phyloP scores from a whole-genome alignment of 1,139 yeast species.

The Debaryomycetaceae sp. region DNA sequence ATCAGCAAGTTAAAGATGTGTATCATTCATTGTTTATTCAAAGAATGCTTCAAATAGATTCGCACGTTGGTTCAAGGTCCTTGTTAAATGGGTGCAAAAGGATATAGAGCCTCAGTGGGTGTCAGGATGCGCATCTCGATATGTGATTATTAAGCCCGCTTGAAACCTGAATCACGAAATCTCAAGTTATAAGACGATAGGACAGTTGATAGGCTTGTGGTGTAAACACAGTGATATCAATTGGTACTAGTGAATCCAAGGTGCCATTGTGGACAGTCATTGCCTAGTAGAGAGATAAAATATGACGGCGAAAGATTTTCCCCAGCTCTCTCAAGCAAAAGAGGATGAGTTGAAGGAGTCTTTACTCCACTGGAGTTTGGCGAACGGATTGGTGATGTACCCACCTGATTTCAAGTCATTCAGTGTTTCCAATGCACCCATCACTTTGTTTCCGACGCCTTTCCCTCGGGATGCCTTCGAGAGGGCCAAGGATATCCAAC shows the following conservation, averaged over 20 bases:
- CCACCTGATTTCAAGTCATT: slow-evolving; percentile 51
- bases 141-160: background rate
- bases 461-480: slow-evolving; percentile 67
- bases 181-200: background rate
- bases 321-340: slow-evolving; percentile 26
- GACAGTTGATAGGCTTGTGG: no score
- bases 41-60: no score
- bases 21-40: no score
- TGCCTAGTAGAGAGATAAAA: background rate
- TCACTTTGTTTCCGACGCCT: slow-evolving; percentile 88
- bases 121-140: background rate
- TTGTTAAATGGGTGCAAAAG: background rate
- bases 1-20: no score
- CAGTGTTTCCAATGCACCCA: slow-evolving; percentile 71
- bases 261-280: no score
- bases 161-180: background rate
- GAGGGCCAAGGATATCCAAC: slow-evolving; percentile 66
- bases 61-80: no score
- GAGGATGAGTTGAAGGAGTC: slow-evolving; percentile 33
- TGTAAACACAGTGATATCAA: no score
- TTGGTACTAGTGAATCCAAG: no score
- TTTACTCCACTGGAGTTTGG: slow-evolving; percentile 70
- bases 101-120: background rate
- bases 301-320: slow-evolving; percentile 18
- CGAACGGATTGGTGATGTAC: slow-evolving; percentile 77